Base-by-base conservation (phyloP, 139 green algal genomes). In the Coelastrella sp. region DNA sequence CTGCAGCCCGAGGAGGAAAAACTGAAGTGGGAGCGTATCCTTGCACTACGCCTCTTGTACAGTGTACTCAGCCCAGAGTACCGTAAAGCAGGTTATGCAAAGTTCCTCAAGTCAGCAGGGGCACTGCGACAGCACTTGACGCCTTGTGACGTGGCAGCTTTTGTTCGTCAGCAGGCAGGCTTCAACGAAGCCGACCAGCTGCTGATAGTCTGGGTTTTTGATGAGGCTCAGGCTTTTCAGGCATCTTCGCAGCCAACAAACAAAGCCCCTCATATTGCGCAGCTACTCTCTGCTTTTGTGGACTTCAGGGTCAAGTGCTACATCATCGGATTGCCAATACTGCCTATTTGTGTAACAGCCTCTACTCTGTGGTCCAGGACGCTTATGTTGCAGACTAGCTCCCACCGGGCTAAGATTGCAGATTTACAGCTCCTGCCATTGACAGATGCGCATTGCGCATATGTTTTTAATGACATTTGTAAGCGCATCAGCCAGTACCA, bases 141-240 rank as follows among this genome's bases (percentile, higher is more conserved):
- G 15, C 53, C 53, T n/a, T 17, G n/a, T 11, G 13, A 63, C n/a
- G 53, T 63, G 53, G 53, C 53, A 63, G 53, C 25, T n/a, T 63
- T 63, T 63, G 53, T 63, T 11, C 53, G 53, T n/a, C 53, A 63
- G 17, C 53, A 63, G 53, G 53, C 53, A 63, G 53, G 53, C 53
- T 63, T 63, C n/a, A 4, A 30, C 25, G 11, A 11, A 63, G 9
- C 9, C n/a, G 11, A 63, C 17, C 25, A 63, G 4, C 53, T 63
- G 53, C 53, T 63, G 17, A 63, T 63, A 17, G n/a, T 63, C 9
- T 63, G 53, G 53, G 17, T 63, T 63, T 63, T 63, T 63, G 53
- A 63, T 63, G 53, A 63, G 17, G 53, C 53, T 30, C 53, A 63
- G 53, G 53, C 53, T 23, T 63, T 63, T 63, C 13, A 63, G 25